Evolutionary conservation across 2,329 filamentous ascomycete species (phyloP).

Genomic region (Leptographium lundbergii): DNA sequence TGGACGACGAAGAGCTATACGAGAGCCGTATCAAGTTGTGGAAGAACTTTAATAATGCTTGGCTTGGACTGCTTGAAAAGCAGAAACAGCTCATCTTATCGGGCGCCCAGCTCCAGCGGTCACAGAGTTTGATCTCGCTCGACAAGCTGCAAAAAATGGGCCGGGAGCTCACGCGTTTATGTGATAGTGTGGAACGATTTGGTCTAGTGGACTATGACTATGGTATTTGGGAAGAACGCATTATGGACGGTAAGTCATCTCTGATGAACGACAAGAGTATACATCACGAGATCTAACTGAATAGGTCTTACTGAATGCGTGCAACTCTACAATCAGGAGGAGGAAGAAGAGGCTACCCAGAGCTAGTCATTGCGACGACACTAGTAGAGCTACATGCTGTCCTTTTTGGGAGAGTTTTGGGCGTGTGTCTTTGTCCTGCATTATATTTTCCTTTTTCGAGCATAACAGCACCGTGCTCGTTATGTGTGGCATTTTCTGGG

Average conservation of each 20-base stretch:
- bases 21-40: constrained; percentile 71
- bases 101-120: constrained; percentile 41
- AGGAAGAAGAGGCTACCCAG: background rate
- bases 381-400: background rate
- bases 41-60: constrained; percentile 90
- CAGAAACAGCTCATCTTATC: constrained; percentile 65
- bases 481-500: no score
- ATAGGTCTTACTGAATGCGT: constrained; percentile 1
- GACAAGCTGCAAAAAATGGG: constrained; percentile 68
- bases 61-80: constrained; percentile 71
- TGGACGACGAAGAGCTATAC: constrained; percentile 68
- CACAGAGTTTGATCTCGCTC: constrained; percentile 52
- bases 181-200: constrained; percentile 76
- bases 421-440: background rate
- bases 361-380: background rate
- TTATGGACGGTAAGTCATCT: constrained; percentile 56
- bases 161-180: constrained; percentile 67
- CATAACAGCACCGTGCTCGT: no score
- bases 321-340: background rate
- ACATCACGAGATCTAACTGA: background rate
- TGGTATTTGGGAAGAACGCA: constrained; percentile 90
- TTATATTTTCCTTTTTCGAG: background rate
- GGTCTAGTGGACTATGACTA: constrained; percentile 97
- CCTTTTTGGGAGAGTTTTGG: background rate
- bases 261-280: no score